Evolutionary conservation across 2,329 filamentous ascomycete genomes (phyloP).

Genomic region (Trichophyton verrucosum): DNA sequence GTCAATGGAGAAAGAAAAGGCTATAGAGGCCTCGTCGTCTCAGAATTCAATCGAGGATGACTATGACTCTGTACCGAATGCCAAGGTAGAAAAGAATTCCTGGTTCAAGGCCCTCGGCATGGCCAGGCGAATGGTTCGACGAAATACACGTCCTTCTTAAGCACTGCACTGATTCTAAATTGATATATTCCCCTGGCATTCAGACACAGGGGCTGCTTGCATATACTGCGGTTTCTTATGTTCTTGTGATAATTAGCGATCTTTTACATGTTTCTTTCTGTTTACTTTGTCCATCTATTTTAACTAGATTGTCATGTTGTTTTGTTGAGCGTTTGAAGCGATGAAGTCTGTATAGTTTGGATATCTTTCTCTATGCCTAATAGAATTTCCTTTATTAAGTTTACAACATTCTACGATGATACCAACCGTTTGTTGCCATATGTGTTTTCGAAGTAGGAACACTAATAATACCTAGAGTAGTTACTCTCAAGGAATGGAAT

Average conservation of each 20-base stretch:
- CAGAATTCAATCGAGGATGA: slow-evolving; percentile 9
- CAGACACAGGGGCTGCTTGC: neutral
- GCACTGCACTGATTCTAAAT: neutral
- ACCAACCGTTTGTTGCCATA: no score
- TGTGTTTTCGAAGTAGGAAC: no score
- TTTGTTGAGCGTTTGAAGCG: neutral
- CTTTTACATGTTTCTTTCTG: neutral
- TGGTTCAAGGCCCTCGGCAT: slow-evolving; percentile 11
- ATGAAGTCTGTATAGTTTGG: neutral
- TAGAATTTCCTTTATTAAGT: neutral
- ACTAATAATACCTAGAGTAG: no score
- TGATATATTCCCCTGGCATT: neutral
- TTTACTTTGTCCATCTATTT: neutral
- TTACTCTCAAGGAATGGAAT: no score
- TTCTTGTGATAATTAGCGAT: neutral
- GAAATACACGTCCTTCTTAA: slow-evolving; percentile 14
- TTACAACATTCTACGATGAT: neutral
- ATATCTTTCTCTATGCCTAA: neutral
- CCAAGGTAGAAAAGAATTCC: slow-evolving; percentile 11
- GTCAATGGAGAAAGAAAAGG: slow-evolving; percentile 4
- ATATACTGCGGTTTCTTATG: neutral
- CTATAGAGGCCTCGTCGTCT: neutral
- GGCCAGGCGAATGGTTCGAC: slow-evolving; percentile 11
- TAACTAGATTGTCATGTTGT: neutral
- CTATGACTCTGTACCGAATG: neutral